Percentiles rank a stretch among this genome's conserved stretches.
phyloP scores from a whole-genome alignment of 1,284 basidiomycete genomes.

The Vanrija pseudolonga region DNA sequence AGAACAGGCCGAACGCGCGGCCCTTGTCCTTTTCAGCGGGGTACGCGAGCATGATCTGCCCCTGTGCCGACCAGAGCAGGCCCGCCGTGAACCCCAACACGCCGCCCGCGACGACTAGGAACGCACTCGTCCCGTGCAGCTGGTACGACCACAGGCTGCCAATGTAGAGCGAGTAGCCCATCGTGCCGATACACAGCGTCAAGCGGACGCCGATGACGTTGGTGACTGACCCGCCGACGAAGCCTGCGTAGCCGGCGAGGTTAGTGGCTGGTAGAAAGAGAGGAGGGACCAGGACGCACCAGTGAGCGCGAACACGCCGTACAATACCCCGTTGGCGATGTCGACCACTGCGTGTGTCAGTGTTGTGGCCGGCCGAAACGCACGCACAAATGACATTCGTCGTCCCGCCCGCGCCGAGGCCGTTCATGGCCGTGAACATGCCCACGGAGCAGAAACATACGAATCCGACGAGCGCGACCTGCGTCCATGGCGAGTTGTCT shows the following conservation, averaged over 20 bases:
- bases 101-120: conserved; percentile 51
- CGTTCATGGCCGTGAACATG: conserved; percentile 56
- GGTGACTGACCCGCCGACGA: background rate
- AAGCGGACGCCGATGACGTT: conserved; percentile 51
- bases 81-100: conserved; percentile 46
- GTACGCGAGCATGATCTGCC: conserved; percentile 52
- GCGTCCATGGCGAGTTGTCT: conserved; percentile 50
- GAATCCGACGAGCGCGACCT: conserved; percentile 52
- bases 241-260: conserved; percentile 4
- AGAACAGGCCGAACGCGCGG: conserved; percentile 49
- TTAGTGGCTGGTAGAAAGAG: no score
- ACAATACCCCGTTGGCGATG: conserved; percentile 53
- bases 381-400: conserved; percentile 46
- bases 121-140: conserved; percentile 12
- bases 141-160: conserved; percentile 27
- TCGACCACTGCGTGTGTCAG: conserved; percentile 21
- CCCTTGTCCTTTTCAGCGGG: conserved; percentile 51
- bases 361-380: conserved; percentile 27
- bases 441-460: conserved; percentile 53
- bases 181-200: conserved; percentile 50
- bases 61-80: conserved; percentile 47
- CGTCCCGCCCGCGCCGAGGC: conserved; percentile 54
- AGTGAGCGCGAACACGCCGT: conserved; percentile 52
- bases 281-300: conserved; percentile 41
- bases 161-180: conserved; percentile 42